Conservation (phyloP, 2,329 filamentous ascomycete genomes). For the Calonectria pseudoturangicola region DNA sequence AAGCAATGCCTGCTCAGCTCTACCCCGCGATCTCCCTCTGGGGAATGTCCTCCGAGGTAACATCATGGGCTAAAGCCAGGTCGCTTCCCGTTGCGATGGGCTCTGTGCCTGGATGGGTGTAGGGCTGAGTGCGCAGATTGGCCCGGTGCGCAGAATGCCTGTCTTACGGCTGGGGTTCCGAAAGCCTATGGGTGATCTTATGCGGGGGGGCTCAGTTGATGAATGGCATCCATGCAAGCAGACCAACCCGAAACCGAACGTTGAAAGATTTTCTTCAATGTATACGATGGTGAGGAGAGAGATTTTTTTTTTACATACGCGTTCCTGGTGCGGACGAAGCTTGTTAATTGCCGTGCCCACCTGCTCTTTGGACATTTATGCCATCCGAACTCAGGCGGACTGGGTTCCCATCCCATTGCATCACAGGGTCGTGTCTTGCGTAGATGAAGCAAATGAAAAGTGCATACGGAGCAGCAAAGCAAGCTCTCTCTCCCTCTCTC, state of each 20-base stretch:
- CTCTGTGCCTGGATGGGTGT: conserved; percentile 24
- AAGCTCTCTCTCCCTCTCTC: no score
- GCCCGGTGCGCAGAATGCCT: conserved; percentile 7
- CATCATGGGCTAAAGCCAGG: conserved; percentile 25
- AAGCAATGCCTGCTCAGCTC: conserved; percentile 20
- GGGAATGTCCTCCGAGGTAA: conserved; percentile 19
- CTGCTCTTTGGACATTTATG: neutral
- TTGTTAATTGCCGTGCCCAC: conserved; percentile 5
- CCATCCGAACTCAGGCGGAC: conserved; percentile 13
- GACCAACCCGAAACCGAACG: conserved; percentile 16
- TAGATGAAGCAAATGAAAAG: conserved; percentile 12
- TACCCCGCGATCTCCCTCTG: conserved; percentile 35
- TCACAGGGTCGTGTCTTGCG: conserved; percentile 5
- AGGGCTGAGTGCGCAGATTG: conserved; percentile 30
- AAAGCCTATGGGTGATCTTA: conserved; percentile 31
- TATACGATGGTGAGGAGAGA: no score
- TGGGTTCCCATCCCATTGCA: conserved; percentile 1
- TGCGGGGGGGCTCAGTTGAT: conserved; percentile 21
- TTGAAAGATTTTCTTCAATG: neutral
- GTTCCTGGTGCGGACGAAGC: neutral
- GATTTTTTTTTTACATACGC: neutral
- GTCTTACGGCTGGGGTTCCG: conserved; percentile 22
- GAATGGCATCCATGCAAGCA: conserved; percentile 10
- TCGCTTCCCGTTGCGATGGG: conserved; percentile 24
- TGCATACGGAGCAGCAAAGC: neutral